Evolutionary conservation across 495 filamentous ascomycete species (phyloP), one percentile per base, ranked within the genome.

Genomic region (Bacidia rubella): DNA sequence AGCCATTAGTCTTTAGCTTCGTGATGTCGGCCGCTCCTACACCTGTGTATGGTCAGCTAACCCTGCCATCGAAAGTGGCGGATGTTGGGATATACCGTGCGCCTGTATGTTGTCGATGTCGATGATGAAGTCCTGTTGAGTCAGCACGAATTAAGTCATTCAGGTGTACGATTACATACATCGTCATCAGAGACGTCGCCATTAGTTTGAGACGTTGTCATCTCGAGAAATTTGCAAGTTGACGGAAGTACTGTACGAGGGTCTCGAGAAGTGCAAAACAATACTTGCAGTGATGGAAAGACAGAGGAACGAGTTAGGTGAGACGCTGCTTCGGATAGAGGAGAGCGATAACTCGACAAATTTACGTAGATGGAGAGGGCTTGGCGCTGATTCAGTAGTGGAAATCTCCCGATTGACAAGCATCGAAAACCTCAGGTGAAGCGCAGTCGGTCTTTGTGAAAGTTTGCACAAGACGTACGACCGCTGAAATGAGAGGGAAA

Each of bases 91-190:
- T 44, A 26, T 70, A 79, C 82, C 85, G 62, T 87, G 83, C 22
- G 78, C 71, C 66, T 88, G 84, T 45, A 89, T 79, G 41, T 68
- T 70, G 55, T 89, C 85, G 54, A 89, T 83, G 53, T 88, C 83
- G 27, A 87, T 69, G 59, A 89, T 85, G 63, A 79, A 79, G 47
- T 61, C 63, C 71, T 76, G 25, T 24, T 49, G 4, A 41, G 51
- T 9, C 22, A 17, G 7, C 22, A 38, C 43, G 9, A 52, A 26
- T 19, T 17, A 22, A 25, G n/a, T 22, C 12, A 15, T 11, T 38
- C 24, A 24, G n/a, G 4, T 23, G 11, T 15, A 9, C 20, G 19
- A n/a, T 3, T 42, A 19, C 9, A 9, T 44, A 78, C 77, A 65
- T 81, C 72, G 29, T 72, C 75, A 40, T 73, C 69, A 45, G 71